Evolutionary conservation across 139 green algal species (phyloP).

Genomic region (Auxenochlorella pyrenoidosa): DNA sequence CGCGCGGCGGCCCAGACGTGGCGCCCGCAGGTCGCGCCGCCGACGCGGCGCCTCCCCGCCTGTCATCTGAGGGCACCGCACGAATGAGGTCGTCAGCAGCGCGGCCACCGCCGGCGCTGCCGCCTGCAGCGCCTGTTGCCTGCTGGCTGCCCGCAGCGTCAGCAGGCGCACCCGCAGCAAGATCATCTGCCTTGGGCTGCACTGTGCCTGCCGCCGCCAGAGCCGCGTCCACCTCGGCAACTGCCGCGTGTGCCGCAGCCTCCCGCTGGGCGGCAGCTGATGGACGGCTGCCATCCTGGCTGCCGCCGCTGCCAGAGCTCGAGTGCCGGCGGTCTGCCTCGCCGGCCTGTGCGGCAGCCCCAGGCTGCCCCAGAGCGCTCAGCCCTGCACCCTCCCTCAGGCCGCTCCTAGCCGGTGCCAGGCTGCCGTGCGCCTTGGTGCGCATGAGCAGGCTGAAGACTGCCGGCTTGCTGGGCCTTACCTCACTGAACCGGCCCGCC

Average conservation of each 20-base stretch:
- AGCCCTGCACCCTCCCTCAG: neutral
- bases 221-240: slow-evolving; percentile 11
- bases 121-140: neutral
- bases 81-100: neutral
- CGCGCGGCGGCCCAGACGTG: neutral
- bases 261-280: neutral
- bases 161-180: neutral
- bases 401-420: neutral
- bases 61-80: neutral
- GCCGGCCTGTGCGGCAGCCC: neutral
- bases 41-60: neutral
- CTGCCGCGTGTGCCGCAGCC: neutral
- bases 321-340: neutral
- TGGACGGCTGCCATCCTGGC: neutral
- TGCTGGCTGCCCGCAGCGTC: neutral
- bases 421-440: neutral
- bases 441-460: neutral
- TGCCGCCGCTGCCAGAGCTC: neutral
- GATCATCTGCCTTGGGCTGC: neutral
- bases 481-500: slow-evolving; percentile 21
- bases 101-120: too few species aligned
- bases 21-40: neutral
- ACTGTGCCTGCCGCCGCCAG: neutral
- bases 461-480: slow-evolving; percentile 20
- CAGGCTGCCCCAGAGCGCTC: neutral